Evolutionary conservation across 169 alveolate species (phyloP), one percentile per base, ranked within the genome.

Genomic region (Amoebophrya sp.): DNA sequence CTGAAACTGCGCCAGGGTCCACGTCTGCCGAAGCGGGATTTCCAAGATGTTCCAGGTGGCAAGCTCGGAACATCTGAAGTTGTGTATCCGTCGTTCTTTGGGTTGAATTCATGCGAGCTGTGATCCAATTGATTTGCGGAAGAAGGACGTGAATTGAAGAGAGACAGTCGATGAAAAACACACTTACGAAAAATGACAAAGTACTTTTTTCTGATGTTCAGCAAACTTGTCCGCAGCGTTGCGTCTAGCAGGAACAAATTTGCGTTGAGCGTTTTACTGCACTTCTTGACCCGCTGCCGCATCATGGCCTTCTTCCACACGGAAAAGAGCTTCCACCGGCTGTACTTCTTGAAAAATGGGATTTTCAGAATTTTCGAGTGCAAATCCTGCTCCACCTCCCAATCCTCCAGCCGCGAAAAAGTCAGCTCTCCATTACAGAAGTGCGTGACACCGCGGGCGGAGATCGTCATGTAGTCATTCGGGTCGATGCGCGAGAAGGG

Each of bases 341-440:
- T 94, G 90, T 95, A 95, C 77, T 95, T 92, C 53, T 92, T 77
- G 92, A 92, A 92, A 89, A 92, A 92, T n/a, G 92, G 92, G 77
- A 92, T 92, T 92, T 89, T 88, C 23, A 92, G 54, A 39, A 92
- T 89, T n/a, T 92, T 92, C 91, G 33, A 91, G 94, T 93, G 96
- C 89, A 96, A 92, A 91, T 95, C 96, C 25, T 94, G 95, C 90
- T 97, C 98, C 88, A 97, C 93, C 94, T 96, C 96, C 98, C 98
- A 97, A 90, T 96, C 97, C 89, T 94, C 95, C 32, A 96, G 93
- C 14, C 97, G 90, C 89, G 93, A 54, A 77, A 95, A 96, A 66
- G 47, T 90, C 53, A 92, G 93, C 92, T 92, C 93, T 18, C 93
- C 93, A 29, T 92, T 92, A 39, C 92, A 92, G 90, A 89, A 92